Evolutionary conservation across 163 green algal species (phyloP).

Genomic region (Prototheca wickerhamii): DNA sequence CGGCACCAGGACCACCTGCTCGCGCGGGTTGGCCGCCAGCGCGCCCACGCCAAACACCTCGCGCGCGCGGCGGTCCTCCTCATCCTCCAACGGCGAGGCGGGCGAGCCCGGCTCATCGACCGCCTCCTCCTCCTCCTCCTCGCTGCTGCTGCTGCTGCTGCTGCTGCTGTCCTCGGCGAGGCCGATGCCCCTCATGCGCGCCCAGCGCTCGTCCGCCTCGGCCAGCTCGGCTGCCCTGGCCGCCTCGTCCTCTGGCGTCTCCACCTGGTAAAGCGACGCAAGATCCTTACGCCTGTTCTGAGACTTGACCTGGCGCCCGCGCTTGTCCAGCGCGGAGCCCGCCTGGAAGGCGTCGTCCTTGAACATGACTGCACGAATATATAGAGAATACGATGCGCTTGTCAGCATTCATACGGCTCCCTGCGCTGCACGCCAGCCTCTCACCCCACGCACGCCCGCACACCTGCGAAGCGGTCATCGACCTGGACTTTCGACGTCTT

Average conservation of each 20-base stretch:
- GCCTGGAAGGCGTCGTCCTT: conserved; percentile 61
- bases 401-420: neutral
- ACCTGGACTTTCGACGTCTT: conserved; percentile 61
- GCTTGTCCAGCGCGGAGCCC: conserved; percentile 60
- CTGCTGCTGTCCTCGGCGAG: conserved; percentile 23
- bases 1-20: conserved; percentile 40
- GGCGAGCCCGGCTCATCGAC: conserved; percentile 4
- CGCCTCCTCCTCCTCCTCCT: conserved; percentile 16
- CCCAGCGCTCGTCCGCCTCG: conserved; percentile 38
- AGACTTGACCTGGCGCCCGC: conserved; percentile 50
- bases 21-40: conserved; percentile 62
- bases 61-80: conserved; percentile 10
- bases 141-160: no score
- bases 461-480: conserved; percentile 77
- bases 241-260: no score
- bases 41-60: conserved; percentile 64
- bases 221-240: conserved; percentile 20
- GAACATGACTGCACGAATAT: conserved; percentile 64
- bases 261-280: no score
- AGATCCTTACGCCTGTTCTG: neutral
- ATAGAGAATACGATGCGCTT: neutral
- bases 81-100: neutral
- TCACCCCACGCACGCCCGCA: neutral
- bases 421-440: neutral
- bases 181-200: conserved; percentile 30